Evolutionary conservation across 495 filamentous ascomycete species (phyloP), one percentile per base, ranked within the genome.

Genomic region (Tuber umbilicatum): DNA sequence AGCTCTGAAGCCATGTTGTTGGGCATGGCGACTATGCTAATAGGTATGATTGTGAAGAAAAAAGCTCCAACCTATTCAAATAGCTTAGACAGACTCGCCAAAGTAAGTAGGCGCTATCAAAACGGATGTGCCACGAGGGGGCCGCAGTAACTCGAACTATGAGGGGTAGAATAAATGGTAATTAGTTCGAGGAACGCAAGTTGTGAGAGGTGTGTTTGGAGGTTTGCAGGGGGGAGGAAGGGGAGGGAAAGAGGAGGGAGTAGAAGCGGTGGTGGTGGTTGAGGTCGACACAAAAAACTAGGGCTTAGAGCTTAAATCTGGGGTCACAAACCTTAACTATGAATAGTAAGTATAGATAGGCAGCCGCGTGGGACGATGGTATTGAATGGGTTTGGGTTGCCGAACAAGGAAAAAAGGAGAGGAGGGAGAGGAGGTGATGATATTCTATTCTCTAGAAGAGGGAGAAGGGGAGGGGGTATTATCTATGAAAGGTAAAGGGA

Each of bases 81-180:
- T 81, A 75, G 47, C 68, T 81, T 76, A 76, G 79, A 74, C 79
- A 76, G 80, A 74, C 75, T 77, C 79, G 74, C 78, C 79, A 81
- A 77, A 78, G 43, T 69, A 78, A 69, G 74, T 74, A 69, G 77
- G 77, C 76, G 72, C 47, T 79, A 69, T 79, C 42, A 42, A 78
- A 74, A 72, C 64, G 75, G 42, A 70, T 40, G 69, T 71, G 72
- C 39, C 42, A 72, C 77, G 77, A 79, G 70, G 78, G 78, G 60
- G 75, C 55, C 55, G 55, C 27, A 64, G 27, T 64, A 64, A 64
- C 55, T 64, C 55, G 55, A 64, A 64, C 55, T 35, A 14, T 64
- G 10, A 19, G 14, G 55, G 31, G 55, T 19, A 19, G 55, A 31
- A 6, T 64, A 27, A 35, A 64, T 35, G 35, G 31, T 12, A 31